Evolutionary conservation across 2,329 filamentous ascomycete species (phyloP), one percentile per base, ranked within the genome.

Genomic region (Venturia oleaginea): DNA sequence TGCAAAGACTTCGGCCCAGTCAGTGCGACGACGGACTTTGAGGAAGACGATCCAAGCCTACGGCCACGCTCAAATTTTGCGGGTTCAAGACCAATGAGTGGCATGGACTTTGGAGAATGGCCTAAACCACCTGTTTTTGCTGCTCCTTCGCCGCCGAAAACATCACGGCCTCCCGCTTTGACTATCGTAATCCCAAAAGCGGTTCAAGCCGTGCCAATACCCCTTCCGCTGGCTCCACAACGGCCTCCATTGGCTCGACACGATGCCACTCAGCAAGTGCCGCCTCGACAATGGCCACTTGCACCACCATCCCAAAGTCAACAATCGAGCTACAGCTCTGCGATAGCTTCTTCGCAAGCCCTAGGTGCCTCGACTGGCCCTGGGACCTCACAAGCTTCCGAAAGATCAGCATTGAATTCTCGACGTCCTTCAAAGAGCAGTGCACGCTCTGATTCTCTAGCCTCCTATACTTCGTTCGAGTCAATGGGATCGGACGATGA

Each of bases 401-500:
- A 51, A 5, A 60, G 59, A 40, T 40, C 59, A 43, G 46, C 22
- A 51, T 27, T 22, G 22, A 60, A 43, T 17, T 63, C 46, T 40
- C 46, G 62, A 51, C 38, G 40, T 24, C 60, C 40, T 42, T 62
- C 60, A 27, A 62, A 48, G 30, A 51, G 43, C 19, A 48, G 60
- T 51, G 38, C 38, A 19, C 38, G 60, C 7, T 46, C 46, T 60
- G 59, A 60, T 3, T 63, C 62, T 34, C 40, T 30, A 19, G 62
- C 62, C n/a, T 63, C 62, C 13, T 37, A 54, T 27, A 63, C 62
- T 34, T 63, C 62, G 38, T 63, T 63, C 10, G 62, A 63, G 42
- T 54, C 40, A 3, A 22, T 30, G 30, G 62, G 51, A 2, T 55
- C 46, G n/a, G 62, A 59, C 13, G 48, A 59, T 17, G 62, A 63